These are phyloP conservation scores for Wickerhamiella infanticola DNA, from an alignment of 1,139 yeast species.

Conservation along the genomic window DNA sequence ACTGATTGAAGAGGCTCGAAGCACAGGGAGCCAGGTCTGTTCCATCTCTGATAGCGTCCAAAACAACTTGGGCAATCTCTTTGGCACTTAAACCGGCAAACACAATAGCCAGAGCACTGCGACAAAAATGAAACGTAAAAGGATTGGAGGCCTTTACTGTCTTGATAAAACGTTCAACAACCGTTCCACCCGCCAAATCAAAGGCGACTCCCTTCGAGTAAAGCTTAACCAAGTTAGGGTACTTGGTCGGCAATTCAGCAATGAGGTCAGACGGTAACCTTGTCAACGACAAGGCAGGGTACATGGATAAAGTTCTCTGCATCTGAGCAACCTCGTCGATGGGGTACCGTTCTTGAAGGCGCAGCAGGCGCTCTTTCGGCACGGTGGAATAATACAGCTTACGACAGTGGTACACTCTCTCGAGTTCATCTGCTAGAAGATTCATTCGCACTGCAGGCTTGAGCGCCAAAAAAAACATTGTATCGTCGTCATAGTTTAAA, in stretches of 20 bases:
- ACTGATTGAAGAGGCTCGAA: slow-evolving; percentile 7
- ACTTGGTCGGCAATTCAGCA: neutral
- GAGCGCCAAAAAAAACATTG: neutral
- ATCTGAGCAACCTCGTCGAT: neutral
- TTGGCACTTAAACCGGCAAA: slow-evolving; percentile 4
- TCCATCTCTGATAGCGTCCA: slow-evolving; percentile 8
- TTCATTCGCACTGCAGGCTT: neutral
- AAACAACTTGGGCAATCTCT: slow-evolving; percentile 6
- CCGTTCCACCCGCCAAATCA: neutral
- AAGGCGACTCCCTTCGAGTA: neutral
- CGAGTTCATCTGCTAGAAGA: neutral
- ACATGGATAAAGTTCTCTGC: neutral
- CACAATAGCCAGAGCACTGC: slow-evolving; percentile 6
- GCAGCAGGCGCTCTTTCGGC: neutral
- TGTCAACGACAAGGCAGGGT: neutral
- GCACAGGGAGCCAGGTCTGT: slow-evolving; percentile 4
- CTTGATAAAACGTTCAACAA: slow-evolving; percentile 2
- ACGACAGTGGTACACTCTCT: neutral
- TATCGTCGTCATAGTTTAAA: neutral
- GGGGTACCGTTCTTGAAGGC: neutral
- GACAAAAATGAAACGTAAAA: slow-evolving; percentile 12
- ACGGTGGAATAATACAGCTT: neutral
- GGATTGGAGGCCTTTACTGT: slow-evolving; percentile 11
- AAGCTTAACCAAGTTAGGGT: neutral
- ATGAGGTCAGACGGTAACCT: neutral